Evolutionary conservation across 169 alveolate genomes (phyloP), one percentile per base, ranked within the genome.

Genomic region (Babesia gibsoni): DNA sequence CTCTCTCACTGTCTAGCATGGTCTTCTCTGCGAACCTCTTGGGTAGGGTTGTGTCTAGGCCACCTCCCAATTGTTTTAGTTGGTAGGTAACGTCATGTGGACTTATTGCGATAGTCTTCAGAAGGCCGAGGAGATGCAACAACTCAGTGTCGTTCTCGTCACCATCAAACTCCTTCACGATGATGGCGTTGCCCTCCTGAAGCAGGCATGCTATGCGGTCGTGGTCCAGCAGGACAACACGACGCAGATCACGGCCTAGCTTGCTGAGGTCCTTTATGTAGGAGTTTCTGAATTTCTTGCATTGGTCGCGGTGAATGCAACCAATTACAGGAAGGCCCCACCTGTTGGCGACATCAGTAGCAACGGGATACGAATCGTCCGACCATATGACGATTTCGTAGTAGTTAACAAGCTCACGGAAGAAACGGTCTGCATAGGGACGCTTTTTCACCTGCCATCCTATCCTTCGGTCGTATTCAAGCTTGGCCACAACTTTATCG

Each of bases 351-450:
- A 91, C 91, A 58, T 91, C 97, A 25, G 90, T 91, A 1, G 97
- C 96, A 1, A 90, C 87, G 1, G 97, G 97, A 46, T 86, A 90
- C 36, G 84, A 43, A 45, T 92, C 98, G 45, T 94, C 97, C 25
- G 96, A 92, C 98, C 97, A 95, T 2, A 95, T 81, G 20, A 95
- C 98, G 7, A 95, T 89, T 68, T 95, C 98, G 70, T 85, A 95
- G 83, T 92, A 95, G 73, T 95, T 82, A 12, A 89, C 61, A 46
- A 95, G 73, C 32, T 90, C 94, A 48, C 83, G 75, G 67, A 95
- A 90, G 82, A 95, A 93, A 39, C 77, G 43, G 64, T 93, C 97
- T 29, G 95, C 96, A 43, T 93, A 95, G 20, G 98, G 98, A 23
- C 98, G 88, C 72, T 94, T 94, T 56, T 91, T 75, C 39, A 92